These are phyloP conservation scores for Mortierella sp. DNA, from an alignment of 371 early-diverging fungal genomes.

Conservation along the genomic window DNA sequence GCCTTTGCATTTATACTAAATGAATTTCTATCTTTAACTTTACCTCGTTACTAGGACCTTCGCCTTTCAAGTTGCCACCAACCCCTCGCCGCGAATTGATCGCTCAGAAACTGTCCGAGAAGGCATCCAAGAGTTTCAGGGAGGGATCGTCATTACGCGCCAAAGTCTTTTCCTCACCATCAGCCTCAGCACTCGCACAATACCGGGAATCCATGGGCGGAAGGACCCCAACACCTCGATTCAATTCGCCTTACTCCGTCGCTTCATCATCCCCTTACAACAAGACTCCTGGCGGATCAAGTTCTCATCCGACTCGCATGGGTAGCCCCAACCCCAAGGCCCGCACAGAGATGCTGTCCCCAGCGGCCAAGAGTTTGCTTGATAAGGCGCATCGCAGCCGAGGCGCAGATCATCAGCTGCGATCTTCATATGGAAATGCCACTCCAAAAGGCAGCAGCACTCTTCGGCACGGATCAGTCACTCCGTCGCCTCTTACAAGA, in stretches of 20 bases:
- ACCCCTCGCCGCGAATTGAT: slow-evolving; percentile 76
- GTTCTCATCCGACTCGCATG: slow-evolving; percentile 12
- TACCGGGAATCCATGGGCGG: slow-evolving; percentile 39
- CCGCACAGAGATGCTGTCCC: slow-evolving; percentile 49
- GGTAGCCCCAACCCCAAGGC: slow-evolving; percentile 40
- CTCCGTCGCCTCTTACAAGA: slow-evolving; percentile 31
- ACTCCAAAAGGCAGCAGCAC: neutral
- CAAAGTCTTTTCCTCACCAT: slow-evolving; percentile 48
- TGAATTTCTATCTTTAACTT: neutral
- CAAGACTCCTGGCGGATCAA: slow-evolving; percentile 23
- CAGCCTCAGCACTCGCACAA: slow-evolving; percentile 35
- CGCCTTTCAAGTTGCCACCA: slow-evolving; percentile 73
- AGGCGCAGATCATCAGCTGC: slow-evolving; percentile 37
- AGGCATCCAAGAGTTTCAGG: slow-evolving; percentile 71
- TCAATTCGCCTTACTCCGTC: slow-evolving; percentile 34
- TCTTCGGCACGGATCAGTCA: slow-evolving; percentile 17
- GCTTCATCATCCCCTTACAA: slow-evolving; percentile 16
- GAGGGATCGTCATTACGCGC: slow-evolving; percentile 33
- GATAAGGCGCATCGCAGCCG: slow-evolving; percentile 19
- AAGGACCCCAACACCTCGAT: slow-evolving; percentile 47
- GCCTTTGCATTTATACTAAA: neutral
- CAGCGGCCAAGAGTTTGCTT: slow-evolving; percentile 39
- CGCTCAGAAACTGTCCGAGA: slow-evolving; percentile 74
- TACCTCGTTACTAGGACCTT: slow-evolving; percentile 33
- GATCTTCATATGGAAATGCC: slow-evolving; percentile 34